Base-by-base conservation (phyloP, 495 filamentous ascomycete species). In the Collariella sp. region DNA sequence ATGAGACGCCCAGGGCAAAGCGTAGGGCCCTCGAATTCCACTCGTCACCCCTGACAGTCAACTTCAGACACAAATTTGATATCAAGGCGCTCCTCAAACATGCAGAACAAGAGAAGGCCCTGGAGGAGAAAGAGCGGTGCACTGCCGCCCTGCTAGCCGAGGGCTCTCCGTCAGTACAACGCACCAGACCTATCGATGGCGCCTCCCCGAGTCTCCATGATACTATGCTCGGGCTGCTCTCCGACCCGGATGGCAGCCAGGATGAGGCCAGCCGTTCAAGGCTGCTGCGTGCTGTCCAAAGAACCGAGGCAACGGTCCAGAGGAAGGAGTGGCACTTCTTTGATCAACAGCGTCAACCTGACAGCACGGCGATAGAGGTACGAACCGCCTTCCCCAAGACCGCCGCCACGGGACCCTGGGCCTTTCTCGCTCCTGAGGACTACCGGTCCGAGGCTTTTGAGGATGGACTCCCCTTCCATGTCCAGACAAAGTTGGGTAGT, bases 271-370 rank as follows among this genome's bases (percentile, higher is more conserved):
- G 70, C 7, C 67, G 78, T 3, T 71, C 72, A 45, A 84, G 82
- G 65, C 67, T 93, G 7, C 70, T 84, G 34, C 76, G 79, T 49
- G 89, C 89, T 34, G 77, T 94, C 33, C 78, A 82, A 58, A 79
- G 89, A 58, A 91, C 87, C 9, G 85, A 90, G 52, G 84, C 84
- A 10, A 77, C 82, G 36, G 76, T 79, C 15, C 61, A 76, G 13
- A 76, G 79, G 18, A 79, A 75, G 36, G 65, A 72, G 16, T 91
- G 82, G 78, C 81, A 79, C 46, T 93, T 94, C 65, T 87, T 88
- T 58, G 71, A 77, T 19, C 50, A 58, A 7, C 63, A 68, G 42
- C 52, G 58, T 13, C 42, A 45, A 2, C n/a, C 40, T 15, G 36
- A 53, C 15, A 34, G 34, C 16, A 31, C 33, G 6, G 48, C 50